Evolutionary conservation across 2,329 filamentous ascomycete genomes (phyloP).

Genomic region (Diaporthe sp.): DNA sequence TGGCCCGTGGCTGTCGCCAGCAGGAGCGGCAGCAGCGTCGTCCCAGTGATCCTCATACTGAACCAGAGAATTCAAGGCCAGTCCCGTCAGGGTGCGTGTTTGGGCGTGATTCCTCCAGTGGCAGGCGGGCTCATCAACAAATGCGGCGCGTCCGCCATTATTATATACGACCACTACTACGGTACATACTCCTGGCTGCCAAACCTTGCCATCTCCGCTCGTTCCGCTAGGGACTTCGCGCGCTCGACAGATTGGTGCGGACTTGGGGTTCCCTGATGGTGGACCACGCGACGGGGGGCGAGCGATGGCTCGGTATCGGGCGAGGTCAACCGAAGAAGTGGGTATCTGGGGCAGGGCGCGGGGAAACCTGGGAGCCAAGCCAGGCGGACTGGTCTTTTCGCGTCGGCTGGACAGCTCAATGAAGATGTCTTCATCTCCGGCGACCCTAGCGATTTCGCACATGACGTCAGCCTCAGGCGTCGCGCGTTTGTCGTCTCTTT

Average conservation of each 20-base stretch:
- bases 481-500: not conserved
- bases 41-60: slow-evolving; percentile 29
- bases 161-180: slow-evolving; percentile 5
- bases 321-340: slow-evolving; percentile 35
- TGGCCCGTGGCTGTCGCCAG: slow-evolving; percentile 30
- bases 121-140: not conserved
- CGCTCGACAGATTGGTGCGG: slow-evolving; percentile 21
- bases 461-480: slow-evolving; percentile 19
- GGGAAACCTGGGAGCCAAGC: slow-evolving; percentile 7
- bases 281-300: slow-evolving; percentile 1
- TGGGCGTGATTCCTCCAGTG: not conserved
- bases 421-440: slow-evolving; percentile 17
- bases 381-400: not conserved
- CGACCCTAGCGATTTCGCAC: not conserved
- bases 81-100: not conserved
- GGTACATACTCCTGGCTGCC: not conserved
- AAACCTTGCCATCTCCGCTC: not conserved
- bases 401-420: not conserved
- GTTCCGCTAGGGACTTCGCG: not conserved
- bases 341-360: slow-evolving; percentile 25
- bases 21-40: slow-evolving; percentile 32
- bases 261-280: slow-evolving; percentile 7
- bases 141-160: not conserved
- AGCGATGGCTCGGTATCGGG: slow-evolving; percentile 22
- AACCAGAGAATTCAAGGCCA: not conserved